Conservation (phyloP, 2,329 filamentous ascomycete genomes). For the Aureobasidium sp. region DNA sequence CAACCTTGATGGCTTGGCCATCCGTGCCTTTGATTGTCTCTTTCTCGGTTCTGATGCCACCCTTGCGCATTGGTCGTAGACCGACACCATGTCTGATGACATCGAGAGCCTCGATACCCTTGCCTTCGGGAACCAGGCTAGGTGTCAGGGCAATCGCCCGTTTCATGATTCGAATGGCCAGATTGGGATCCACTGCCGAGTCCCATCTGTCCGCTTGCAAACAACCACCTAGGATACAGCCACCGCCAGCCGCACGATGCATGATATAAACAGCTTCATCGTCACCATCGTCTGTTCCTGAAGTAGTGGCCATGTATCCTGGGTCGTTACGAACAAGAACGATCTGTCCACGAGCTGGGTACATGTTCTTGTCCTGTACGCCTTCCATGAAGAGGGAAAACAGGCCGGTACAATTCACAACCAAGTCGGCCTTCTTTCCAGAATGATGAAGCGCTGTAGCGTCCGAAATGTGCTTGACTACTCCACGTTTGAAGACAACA, state of each 20-base stretch:
- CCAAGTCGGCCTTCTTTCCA: slow-evolving; percentile 54
- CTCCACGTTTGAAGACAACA: slow-evolving; percentile 46
- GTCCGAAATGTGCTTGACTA: slow-evolving; percentile 61
- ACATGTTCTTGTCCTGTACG: slow-evolving; percentile 66
- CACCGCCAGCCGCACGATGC: slow-evolving; percentile 71
- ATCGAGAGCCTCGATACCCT: slow-evolving; percentile 65
- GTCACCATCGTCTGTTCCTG: slow-evolving; percentile 64
- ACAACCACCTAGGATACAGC: slow-evolving; percentile 79
- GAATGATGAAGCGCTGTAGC: slow-evolving; percentile 56
- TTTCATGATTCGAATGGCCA: slow-evolving; percentile 79
- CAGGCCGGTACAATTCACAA: slow-evolving; percentile 83
- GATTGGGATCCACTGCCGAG: slow-evolving; percentile 66
- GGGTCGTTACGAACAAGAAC: slow-evolving; percentile 76
- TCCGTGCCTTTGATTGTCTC: slow-evolving; percentile 52
- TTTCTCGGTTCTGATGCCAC: slow-evolving; percentile 68
- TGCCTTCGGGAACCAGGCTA: slow-evolving; percentile 51
- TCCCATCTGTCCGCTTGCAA: slow-evolving; percentile 78
- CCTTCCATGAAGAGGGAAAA: slow-evolving; percentile 70
- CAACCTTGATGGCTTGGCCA: slow-evolving; percentile 47
- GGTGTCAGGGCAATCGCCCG: slow-evolving; percentile 62
- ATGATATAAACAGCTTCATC: slow-evolving; percentile 76
- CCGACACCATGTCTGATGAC: slow-evolving; percentile 78
- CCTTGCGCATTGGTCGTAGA: slow-evolving; percentile 65
- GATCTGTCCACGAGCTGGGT: slow-evolving; percentile 74
- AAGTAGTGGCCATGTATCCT: slow-evolving; percentile 60